phyloP scores from a whole-genome alignment of 2,329 filamentous ascomycete species.

The Stagonosporopsis cucurbitacearum region DNA sequence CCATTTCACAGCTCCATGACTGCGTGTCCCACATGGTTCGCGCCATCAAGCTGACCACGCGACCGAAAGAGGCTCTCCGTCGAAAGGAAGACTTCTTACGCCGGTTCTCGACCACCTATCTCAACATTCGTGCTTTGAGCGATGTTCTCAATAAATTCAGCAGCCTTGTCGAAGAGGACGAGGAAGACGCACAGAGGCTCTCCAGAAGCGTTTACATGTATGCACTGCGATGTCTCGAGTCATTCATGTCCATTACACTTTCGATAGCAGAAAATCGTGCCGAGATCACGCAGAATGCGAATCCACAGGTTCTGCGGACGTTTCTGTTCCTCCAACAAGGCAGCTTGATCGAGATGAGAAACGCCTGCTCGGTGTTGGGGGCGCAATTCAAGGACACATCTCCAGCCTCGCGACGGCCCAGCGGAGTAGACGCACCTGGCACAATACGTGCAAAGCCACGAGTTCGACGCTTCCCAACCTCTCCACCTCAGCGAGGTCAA shows the following conservation, averaged over 20 bases:
- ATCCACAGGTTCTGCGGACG: slow-evolving; percentile 64
- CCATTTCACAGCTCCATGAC: slow-evolving; percentile 59
- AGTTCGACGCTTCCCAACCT: slow-evolving; percentile 39
- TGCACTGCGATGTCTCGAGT: slow-evolving; percentile 43
- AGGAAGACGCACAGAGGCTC: slow-evolving; percentile 52
- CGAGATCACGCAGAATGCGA: slow-evolving; percentile 62
- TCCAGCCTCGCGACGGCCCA: slow-evolving; percentile 30
- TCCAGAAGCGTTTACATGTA: slow-evolving; percentile 46
- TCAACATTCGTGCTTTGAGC: slow-evolving; percentile 63
- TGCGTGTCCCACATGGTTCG: slow-evolving; percentile 46
- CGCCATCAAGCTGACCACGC: slow-evolving; percentile 46
- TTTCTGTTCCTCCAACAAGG: slow-evolving; percentile 66
- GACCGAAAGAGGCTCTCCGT: slow-evolving; percentile 52
- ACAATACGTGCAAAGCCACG: slow-evolving; percentile 42
- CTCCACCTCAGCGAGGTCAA: slow-evolving; percentile 42
- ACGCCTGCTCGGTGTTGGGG: slow-evolving; percentile 62
- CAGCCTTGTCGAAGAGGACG: slow-evolving; percentile 57
- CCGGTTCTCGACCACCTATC: slow-evolving; percentile 62
- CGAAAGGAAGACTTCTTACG: slow-evolving; percentile 57
- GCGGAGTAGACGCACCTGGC: slow-evolving; percentile 27
- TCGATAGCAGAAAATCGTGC: slow-evolving; percentile 45
- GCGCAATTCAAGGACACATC: slow-evolving; percentile 43
- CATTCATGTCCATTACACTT: slow-evolving; percentile 47
- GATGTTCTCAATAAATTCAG: slow-evolving; percentile 60
- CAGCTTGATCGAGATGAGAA: slow-evolving; percentile 65